Evolutionary conservation across 2,329 filamentous ascomycete species (phyloP).

Genomic region (Samsoniella hepiali): DNA sequence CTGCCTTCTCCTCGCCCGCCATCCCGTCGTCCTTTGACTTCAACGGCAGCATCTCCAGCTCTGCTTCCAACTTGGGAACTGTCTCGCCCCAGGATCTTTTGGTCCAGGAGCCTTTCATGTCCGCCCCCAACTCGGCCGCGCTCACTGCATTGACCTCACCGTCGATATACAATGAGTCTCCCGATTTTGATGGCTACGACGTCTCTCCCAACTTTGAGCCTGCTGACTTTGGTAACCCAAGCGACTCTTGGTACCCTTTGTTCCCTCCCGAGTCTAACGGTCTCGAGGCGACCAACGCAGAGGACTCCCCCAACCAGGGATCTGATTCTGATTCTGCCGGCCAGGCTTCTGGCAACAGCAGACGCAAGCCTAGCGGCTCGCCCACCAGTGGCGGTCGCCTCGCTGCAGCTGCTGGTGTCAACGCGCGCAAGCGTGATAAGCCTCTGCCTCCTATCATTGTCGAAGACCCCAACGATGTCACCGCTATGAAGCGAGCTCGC

Average conservation of each 20-base stretch:
- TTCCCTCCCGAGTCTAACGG: conserved; percentile 54
- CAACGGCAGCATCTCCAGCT: conserved; percentile 45
- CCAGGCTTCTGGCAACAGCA: conserved; percentile 39
- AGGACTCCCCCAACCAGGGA: conserved; percentile 42
- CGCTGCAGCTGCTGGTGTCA: conserved; percentile 68
- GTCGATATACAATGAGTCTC: conserved; percentile 73
- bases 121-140: conserved; percentile 76
- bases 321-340: conserved; percentile 46
- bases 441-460: conserved; percentile 75
- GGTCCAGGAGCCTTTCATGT: conserved; percentile 65
- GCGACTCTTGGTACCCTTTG: conserved; percentile 67
- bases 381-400: conserved; percentile 51
- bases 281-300: conserved; percentile 29
- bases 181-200: conserved; percentile 70
- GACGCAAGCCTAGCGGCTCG: conserved; percentile 48
- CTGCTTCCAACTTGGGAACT: conserved; percentile 60
- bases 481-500: conserved; percentile 88
- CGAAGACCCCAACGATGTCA: conserved; percentile 67
- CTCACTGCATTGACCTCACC: conserved; percentile 85
- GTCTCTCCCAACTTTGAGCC: conserved; percentile 73
- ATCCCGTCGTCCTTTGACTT: conserved; percentile 51
- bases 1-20: conserved; percentile 53
- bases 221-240: conserved; percentile 50
- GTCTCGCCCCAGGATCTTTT: conserved; percentile 82
- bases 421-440: conserved; percentile 73